Percentiles rank a stretch among this genome's conserved stretches.
phyloP scores from a whole-genome alignment of 441 rosid species.

The Gossypium gossypioides region DNA sequence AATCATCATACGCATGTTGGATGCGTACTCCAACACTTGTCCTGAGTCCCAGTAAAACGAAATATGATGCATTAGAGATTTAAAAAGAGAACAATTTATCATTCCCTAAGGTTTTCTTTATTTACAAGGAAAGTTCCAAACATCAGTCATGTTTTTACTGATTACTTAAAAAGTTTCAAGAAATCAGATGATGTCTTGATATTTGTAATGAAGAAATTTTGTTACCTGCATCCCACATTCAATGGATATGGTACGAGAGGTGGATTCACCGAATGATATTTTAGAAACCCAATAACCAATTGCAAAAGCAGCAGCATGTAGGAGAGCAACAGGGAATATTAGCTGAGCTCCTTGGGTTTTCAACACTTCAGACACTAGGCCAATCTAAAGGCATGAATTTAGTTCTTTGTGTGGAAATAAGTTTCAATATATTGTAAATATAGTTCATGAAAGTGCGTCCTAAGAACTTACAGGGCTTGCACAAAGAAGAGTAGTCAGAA shows the following conservation, averaged over 20 bases:
- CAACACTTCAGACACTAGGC: conserved; percentile 79
- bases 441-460: not conserved
- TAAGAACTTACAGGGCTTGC: conserved; percentile 76
- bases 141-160: too few relatives aligned
- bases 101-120: too few relatives aligned
- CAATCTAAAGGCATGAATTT: conserved; percentile 42
- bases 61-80: too few relatives aligned
- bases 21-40: too few relatives aligned
- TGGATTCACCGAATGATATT: conserved; percentile 82
- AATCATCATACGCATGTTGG: too few relatives aligned
- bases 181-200: too few relatives aligned
- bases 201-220: too few relatives aligned
- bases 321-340: conserved; percentile 69
- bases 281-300: conserved; percentile 80
- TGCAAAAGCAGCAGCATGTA: conserved; percentile 78
- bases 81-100: too few relatives aligned
- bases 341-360: conserved; percentile 83
- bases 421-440: not conserved
- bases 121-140: too few relatives aligned
- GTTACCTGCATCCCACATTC: conserved; percentile 94
- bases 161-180: too few relatives aligned
- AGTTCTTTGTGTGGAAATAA: conserved; percentile 9
- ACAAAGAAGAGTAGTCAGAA: conserved; percentile 81
- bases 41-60: too few relatives aligned
- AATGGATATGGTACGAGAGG: conserved; percentile 89